Conservation (phyloP, 1,284 basidiomycete genomes). For the Puccinia polysora region DNA sequence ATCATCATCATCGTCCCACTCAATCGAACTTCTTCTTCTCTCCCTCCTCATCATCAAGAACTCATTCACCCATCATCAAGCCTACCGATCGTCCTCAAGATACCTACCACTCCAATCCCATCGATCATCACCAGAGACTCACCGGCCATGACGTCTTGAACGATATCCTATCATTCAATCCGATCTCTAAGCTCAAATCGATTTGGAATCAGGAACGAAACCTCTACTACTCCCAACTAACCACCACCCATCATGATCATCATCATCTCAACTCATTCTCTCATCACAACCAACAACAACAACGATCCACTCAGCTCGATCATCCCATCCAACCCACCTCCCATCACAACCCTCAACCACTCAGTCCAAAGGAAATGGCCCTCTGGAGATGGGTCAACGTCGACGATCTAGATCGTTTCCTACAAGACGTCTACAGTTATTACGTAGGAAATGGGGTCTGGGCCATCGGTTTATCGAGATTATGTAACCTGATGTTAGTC, state of each 20-base stretch:
- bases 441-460: conserved; percentile 94
- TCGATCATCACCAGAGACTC: no score
- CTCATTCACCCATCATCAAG: conserved; percentile 16
- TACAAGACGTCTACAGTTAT: conserved; percentile 86
- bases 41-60: conserved; percentile 8
- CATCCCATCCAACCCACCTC: not conserved
- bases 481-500: conserved; percentile 81
- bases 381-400: conserved; percentile 99
- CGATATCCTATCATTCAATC: not conserved
- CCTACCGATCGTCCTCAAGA: no score
- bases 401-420: conserved; percentile 86
- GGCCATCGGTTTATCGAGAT: conserved; percentile 80
- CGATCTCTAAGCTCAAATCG: conserved; percentile 19
- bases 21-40: no score
- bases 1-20: conserved; percentile 41
- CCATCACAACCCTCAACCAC: not conserved
- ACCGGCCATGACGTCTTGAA: not conserved
- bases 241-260: not conserved
- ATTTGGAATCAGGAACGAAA: conserved; percentile 40
- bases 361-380: conserved; percentile 64
- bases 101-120: no score
- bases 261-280: not conserved
- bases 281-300: not conserved
- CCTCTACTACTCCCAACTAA: not conserved
- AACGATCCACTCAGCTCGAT: not conserved